These are phyloP conservation scores for Russula sp. DNA, from an alignment of 768 basidiomycete genomes.

Conservation along the genomic window DNA sequence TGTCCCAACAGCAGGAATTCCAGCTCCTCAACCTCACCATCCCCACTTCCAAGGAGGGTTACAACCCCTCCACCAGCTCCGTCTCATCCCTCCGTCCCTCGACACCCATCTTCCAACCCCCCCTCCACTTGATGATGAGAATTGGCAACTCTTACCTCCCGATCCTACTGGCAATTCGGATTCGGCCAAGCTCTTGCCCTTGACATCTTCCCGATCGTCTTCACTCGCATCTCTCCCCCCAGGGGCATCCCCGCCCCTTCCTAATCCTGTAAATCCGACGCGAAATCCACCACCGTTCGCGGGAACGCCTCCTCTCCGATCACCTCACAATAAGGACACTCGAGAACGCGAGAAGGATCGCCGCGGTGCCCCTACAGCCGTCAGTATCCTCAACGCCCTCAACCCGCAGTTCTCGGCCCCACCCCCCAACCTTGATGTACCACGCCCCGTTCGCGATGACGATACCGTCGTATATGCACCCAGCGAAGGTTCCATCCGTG, in stretches of 20 bases:
- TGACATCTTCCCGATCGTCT: conserved; percentile 47
- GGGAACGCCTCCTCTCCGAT: conserved; percentile 7
- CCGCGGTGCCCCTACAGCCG: conserved; percentile 36
- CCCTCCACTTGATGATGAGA: conserved; percentile 42
- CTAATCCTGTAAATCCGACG: conserved; percentile 30
- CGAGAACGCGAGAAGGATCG: conserved; percentile 35
- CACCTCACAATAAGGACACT: conserved; percentile 31
- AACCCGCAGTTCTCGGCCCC: conserved; percentile 48
- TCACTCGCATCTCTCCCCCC: conserved; percentile 51
- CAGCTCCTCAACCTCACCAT: conserved; percentile 18
- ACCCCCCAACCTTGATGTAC: conserved; percentile 19
- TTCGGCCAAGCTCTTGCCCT: conserved; percentile 27
- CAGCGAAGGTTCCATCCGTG: conserved; percentile 34
- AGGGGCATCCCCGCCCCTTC: conserved; percentile 43
- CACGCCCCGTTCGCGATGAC: conserved; percentile 37
- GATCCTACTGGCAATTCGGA: conserved; percentile 32
- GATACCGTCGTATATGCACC: conserved; percentile 31
- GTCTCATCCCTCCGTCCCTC: conserved; percentile 17
- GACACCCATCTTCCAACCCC: conserved; percentile 34
- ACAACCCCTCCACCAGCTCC: conserved; percentile 23
- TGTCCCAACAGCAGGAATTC: conserved; percentile 9
- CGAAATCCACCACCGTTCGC: conserved; percentile 24
- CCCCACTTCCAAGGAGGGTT: neutral
- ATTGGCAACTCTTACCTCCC: conserved; percentile 43
- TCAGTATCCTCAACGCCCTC: conserved; percentile 59